Conservation (phyloP, 257 asterid genomes). For the Primulina eburnea region DNA sequence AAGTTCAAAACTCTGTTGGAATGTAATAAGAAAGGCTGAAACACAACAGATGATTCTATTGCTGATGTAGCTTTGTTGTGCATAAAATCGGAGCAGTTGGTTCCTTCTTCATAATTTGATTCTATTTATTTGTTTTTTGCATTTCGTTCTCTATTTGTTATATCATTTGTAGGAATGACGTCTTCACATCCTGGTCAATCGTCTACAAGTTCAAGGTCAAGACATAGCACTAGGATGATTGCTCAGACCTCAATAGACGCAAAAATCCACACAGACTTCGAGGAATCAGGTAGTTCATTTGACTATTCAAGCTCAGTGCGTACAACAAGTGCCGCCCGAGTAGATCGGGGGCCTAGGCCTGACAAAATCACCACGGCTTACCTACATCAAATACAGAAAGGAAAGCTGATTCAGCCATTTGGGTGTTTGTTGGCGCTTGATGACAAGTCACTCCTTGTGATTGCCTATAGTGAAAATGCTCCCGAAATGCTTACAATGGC, state of each 20-base stretch:
- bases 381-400: constrained; percentile 84
- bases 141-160: not conserved
- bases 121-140: not conserved
- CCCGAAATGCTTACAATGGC: constrained; percentile 87
- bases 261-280: constrained; percentile 76
- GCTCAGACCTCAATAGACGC: constrained; percentile 88
- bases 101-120: not conserved
- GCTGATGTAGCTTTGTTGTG: not conserved
- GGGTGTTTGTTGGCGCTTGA: constrained; percentile 84
- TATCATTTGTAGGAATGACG: constrained; percentile 29
- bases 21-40: not conserved
- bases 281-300: constrained; percentile 74
- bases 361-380: constrained; percentile 68
- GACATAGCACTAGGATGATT: constrained; percentile 67
- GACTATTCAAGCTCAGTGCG: constrained; percentile 79
- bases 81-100: not conserved
- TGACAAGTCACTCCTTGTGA: constrained; percentile 68
- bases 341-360: constrained; percentile 42
- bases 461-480: constrained; percentile 84
- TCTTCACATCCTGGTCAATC: constrained; percentile 67
- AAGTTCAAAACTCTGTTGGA: not conserved
- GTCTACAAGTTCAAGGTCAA: constrained; percentile 55
- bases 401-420: constrained; percentile 73
- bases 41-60: not conserved
- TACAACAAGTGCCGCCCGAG: constrained; percentile 29